These are phyloP conservation scores for Chaetoceros tenuissimus DNA, from an alignment of 108 stramenopile genomes.

Conservation along the genomic window DNA sequence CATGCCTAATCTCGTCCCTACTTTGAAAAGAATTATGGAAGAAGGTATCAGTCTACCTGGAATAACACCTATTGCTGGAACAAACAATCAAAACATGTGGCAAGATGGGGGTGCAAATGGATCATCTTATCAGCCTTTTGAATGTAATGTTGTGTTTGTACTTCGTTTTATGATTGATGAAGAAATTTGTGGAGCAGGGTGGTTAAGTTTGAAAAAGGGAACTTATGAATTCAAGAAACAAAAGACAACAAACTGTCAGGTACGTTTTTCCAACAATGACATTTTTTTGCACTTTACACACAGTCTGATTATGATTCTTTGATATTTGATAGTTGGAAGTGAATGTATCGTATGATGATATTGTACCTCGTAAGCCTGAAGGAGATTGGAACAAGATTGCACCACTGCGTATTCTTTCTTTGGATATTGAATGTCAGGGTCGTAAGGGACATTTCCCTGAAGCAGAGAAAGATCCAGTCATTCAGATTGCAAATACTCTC, in stretches of 20 bases:
- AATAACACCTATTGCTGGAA: constrained; percentile 13
- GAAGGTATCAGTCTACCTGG: constrained; percentile 86
- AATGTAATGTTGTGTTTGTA: constrained; percentile 97
- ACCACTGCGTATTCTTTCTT: constrained; percentile 90
- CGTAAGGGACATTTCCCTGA: constrained; percentile 96
- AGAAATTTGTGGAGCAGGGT: constrained; percentile 90
- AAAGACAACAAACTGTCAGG: constrained; percentile 85
- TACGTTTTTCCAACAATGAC: constrained; percentile 18
- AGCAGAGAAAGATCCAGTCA: constrained; percentile 97
- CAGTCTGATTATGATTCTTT: constrained; percentile 4
- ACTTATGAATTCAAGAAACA: constrained; percentile 69
- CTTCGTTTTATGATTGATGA: constrained; percentile 98
- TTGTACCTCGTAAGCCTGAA: constrained; percentile 81
- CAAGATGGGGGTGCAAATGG: background rate
- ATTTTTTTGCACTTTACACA: background rate
- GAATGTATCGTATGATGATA: constrained; percentile 86
- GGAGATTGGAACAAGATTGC: constrained; percentile 97
- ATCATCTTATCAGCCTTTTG: constrained; percentile 59
- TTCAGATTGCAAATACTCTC: constrained; percentile 97
- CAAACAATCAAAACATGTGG: constrained; percentile 4
- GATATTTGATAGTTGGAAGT: constrained; percentile 69
- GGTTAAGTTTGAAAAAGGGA: constrained; percentile 84
- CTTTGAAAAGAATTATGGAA: constrained; percentile 84
- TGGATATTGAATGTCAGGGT: constrained; percentile 99
- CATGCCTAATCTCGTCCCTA: constrained; percentile 90